Base-by-base conservation (phyloP, 192 early-diverging fungal genomes). In the Kickxella alabastrina region DNA sequence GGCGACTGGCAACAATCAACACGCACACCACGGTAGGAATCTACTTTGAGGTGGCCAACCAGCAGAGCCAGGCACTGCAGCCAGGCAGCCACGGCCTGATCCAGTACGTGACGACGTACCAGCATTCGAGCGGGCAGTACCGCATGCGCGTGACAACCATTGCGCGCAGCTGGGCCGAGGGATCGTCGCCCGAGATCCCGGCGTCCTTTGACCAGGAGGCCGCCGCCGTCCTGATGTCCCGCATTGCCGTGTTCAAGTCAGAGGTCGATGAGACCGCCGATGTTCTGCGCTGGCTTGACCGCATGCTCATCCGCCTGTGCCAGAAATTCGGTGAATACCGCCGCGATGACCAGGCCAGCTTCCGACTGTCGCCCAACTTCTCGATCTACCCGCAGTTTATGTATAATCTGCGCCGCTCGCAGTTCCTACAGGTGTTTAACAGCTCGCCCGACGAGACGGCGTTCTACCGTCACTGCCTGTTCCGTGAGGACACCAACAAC, bases 351-450 rank as follows among this genome's bases (percentile, higher is more conserved):
- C 91, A 92, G 18, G 77, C 82, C 12, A 88, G 86, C 35, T 99
- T 99, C 83, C 83, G 88, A 8, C 80, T 99, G 43, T 70, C 83
- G 0, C 85, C 89, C 43, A 95, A 91, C 74, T 99, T 99, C 61
- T 92, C 93, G 0, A 94, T 98, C 57, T 99, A 99, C 71, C 97
- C 97, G 41, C 95, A 98, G 70, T 99, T 99, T 53, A 99, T 99
- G 97, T 99, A 97, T 85, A 93, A 99, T 49, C 74, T 99, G 55
- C 83, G 97, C 35, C 80, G 97, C 27, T 88, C 85, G 54, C 95
- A 98, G 78, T 99, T 99, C 79, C 71, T 99, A 61, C 95, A 98
- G 58, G 92, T 96, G 12, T 99, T 99, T 70, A 99, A 99, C 74
- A 98, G 95, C 78, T 89, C 86, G 57, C 97, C 97, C 12, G 97